These are phyloP conservation scores for Selaginella tamariscina DNA, from an alignment of 75 land plant species.

Conservation along the genomic window DNA sequence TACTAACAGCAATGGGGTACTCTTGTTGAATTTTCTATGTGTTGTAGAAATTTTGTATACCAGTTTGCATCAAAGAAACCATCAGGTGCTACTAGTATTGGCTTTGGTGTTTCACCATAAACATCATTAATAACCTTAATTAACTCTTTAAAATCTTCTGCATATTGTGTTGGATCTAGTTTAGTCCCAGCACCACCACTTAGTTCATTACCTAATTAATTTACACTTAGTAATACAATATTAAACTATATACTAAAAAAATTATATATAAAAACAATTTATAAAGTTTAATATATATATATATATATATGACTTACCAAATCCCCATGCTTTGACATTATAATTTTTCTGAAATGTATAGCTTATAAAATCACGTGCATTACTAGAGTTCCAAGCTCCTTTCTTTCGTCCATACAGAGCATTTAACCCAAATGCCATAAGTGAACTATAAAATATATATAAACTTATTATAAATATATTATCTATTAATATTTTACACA, in stretches of 20 bases:
- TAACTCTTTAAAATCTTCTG: conserved; percentile 38
- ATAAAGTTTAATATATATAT: not conserved
- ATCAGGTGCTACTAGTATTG: conserved; percentile 62
- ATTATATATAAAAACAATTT: too few relatives aligned
- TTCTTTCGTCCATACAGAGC: conserved; percentile 33
- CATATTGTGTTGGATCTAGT: conserved; percentile 47
- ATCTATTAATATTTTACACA: too few relatives aligned
- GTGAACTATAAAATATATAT: conserved; percentile 36
- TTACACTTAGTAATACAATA: too few relatives aligned
- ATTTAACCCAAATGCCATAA: conserved; percentile 70
- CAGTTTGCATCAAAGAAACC: conserved; percentile 54
- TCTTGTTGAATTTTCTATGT: conserved; percentile 24
- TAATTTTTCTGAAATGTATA: conserved; percentile 59
- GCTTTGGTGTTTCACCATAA: conserved; percentile 34
- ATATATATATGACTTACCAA: conserved; percentile 29
- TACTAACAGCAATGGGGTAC: conserved; percentile 52
- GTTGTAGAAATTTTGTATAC: conserved; percentile 39
- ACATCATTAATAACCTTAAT: conserved; percentile 30
- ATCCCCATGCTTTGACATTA: conserved; percentile 74
- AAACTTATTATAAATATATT: too few relatives aligned
- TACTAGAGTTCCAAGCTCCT: conserved; percentile 59
- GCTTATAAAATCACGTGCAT: conserved; percentile 55
- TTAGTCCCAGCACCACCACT: conserved; percentile 50
- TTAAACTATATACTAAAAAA: too few relatives aligned
- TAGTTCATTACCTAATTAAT: conserved; percentile 66